Evolutionary conservation across 331 rosid species (phyloP), one percentile per base, ranked within the genome.

Genomic region (Quercus phellos): DNA sequence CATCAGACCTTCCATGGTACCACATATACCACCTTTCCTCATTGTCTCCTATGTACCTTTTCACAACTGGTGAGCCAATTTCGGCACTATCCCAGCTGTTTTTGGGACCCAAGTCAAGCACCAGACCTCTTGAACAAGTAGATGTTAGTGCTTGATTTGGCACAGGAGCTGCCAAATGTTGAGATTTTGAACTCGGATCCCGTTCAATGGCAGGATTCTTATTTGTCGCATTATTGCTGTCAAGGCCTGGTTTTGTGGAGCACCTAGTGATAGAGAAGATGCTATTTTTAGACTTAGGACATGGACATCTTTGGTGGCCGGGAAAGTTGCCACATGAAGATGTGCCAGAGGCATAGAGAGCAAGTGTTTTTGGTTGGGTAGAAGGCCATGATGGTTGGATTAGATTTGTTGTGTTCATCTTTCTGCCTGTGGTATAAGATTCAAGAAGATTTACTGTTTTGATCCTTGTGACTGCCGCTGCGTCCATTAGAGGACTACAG

Each of bases 21-120:
- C 70, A 66, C 70, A 66, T 66, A 46, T 34, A 66, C 70, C 70
- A 66, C 51, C 70, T 66, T 32, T 66, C 70, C 70, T 66, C 70
- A 66, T 66, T 66, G 70, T 66, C 70, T 30, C 70, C 70, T 5
- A 66, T 34, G 21, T 30, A 66, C 32, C 70, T 66, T 18, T 66
- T 66, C 24, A 66, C 70, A 32, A 66, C 70, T 30, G 70, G 70
- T 30, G 70, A 66, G 51, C 70, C 70, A 32, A 66, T 66, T 34
- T 32, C 70, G 8, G 26, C 42, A 8, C 70, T 2, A 32, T 66
- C 70, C 70, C 70, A 66, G 70, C 16, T 30, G 51, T 66, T 66
- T 32, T 66, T 66, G 26, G 51, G 51, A 32, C 70, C 70, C 51
- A 66, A 66, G 26, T 32, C 70, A 32, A 66, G 70, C 70, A 66